These are phyloP conservation scores for Saturnispora ahearnii DNA, from an alignment of 805 yeast genomes.

Conservation along the genomic window DNA sequence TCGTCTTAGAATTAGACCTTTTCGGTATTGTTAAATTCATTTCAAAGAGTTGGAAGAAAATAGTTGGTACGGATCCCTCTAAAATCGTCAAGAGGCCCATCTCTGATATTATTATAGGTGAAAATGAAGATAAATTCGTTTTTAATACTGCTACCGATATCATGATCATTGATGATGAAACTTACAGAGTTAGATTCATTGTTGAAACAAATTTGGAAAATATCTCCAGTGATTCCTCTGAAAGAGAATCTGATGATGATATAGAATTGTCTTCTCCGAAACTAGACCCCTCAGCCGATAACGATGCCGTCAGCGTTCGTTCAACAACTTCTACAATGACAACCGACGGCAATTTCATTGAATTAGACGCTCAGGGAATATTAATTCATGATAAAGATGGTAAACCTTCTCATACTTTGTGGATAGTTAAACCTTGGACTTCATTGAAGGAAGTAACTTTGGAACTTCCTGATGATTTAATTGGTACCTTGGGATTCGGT, in stretches of 20 bases:
- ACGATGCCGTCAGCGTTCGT: slow-evolving; percentile 22
- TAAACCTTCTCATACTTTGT: slow-evolving; percentile 75
- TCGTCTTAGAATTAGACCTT: slow-evolving; percentile 76
- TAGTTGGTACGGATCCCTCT: slow-evolving; percentile 57
- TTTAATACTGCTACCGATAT: slow-evolving; percentile 61
- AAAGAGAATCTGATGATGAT: not conserved
- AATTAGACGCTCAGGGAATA: slow-evolving; percentile 91
- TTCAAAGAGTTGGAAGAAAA: slow-evolving; percentile 66
- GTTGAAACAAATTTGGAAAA: slow-evolving; percentile 30
- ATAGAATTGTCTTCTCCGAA: not conserved
- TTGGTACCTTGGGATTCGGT: slow-evolving; percentile 82
- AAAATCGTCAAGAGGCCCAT: slow-evolving; percentile 52
- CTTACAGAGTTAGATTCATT: slow-evolving; percentile 68
- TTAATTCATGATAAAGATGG: slow-evolving; percentile 56
- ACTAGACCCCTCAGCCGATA: slow-evolving; percentile 12
- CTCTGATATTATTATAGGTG: slow-evolving; percentile 56
- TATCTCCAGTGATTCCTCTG: not conserved
- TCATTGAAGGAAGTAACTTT: slow-evolving; percentile 53
- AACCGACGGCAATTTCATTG: slow-evolving; percentile 55
- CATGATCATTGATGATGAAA: slow-evolving; percentile 65
- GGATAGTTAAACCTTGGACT: slow-evolving; percentile 78
- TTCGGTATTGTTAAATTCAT: slow-evolving; percentile 71
- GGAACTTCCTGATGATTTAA: slow-evolving; percentile 59
- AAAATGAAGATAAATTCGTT: slow-evolving; percentile 52
- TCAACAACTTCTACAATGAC: slow-evolving; percentile 30